A percentile compares a stretch with the other conserved stretches of the same genome.
phyloP scores from a whole-genome alignment of 2,329 filamentous ascomycete species.

The Xylariales sp. region DNA sequence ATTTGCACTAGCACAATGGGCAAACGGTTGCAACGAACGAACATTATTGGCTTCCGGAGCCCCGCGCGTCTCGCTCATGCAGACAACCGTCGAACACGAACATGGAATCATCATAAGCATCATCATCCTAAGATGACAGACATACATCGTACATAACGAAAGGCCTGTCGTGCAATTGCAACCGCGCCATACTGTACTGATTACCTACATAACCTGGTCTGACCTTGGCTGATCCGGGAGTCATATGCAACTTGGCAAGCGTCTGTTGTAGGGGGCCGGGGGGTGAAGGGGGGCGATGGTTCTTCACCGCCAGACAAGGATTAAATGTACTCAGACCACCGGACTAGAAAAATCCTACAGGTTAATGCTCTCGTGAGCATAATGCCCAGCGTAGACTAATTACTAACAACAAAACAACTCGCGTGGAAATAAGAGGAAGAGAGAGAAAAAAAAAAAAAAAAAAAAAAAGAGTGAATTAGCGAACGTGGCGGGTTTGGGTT shows the following conservation, averaged over 20 bases:
- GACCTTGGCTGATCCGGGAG: slow-evolving; percentile 22
- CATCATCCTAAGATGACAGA: slow-evolving; percentile 27
- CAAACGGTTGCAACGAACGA: slow-evolving; percentile 1
- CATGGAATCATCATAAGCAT: too few relatives aligned
- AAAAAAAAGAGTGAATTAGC: not conserved
- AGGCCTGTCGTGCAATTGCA: not conserved
- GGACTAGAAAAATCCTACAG: slow-evolving; percentile 20
- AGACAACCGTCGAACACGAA: slow-evolving; percentile 12
- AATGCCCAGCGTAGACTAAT: slow-evolving; percentile 8
- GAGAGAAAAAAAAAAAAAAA: not conserved
- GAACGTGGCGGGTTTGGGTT: not conserved
- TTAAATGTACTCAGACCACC: slow-evolving; percentile 29
- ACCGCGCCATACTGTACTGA: slow-evolving; percentile 5
- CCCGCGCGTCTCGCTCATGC: slow-evolving; percentile 30
- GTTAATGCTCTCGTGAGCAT: slow-evolving; percentile 31
- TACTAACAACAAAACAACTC: slow-evolving; percentile 4
- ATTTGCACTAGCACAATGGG: not conserved
- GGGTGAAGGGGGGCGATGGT: slow-evolving; percentile 13
- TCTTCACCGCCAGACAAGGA: slow-evolving; percentile 38
- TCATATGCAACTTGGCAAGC: slow-evolving; percentile 30
- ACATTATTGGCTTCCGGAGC: slow-evolving; percentile 17
- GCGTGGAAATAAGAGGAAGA: not conserved
- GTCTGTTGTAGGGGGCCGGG: slow-evolving; percentile 19
- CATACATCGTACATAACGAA: slow-evolving; percentile 31
- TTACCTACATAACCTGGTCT: slow-evolving; percentile 12